Evolutionary conservation across 129 eudicot species (phyloP).

Genomic region (Chrysanthemum makinoi): DNA sequence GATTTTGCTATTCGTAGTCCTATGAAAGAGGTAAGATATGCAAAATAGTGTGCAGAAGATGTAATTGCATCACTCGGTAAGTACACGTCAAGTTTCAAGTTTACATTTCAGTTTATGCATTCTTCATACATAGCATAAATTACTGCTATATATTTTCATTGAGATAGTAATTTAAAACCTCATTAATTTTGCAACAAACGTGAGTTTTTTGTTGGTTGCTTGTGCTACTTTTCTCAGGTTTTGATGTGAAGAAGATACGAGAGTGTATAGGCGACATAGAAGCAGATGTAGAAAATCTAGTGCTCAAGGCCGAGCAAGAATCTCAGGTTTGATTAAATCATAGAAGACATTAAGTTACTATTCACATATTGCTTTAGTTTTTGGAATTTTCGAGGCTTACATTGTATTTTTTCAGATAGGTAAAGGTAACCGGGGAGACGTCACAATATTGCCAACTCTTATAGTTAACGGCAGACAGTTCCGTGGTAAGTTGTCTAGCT

Average conservation of each 20-base stretch:
- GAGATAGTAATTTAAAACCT: too few species aligned
- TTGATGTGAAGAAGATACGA: constrained; percentile 64
- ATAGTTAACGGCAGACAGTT: constrained; percentile 84
- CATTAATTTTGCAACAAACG: too few species aligned
- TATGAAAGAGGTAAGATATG: constrained; percentile 70
- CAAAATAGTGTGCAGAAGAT: constrained; percentile 77
- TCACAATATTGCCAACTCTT: constrained; percentile 92
- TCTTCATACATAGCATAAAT: too few species aligned
- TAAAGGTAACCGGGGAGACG: constrained; percentile 86
- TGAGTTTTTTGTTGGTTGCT: neutral
- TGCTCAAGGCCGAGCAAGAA: constrained; percentile 75
- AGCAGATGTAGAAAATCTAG: constrained; percentile 67
- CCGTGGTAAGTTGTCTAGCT: constrained; percentile 49
- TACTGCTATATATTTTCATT: too few species aligned
- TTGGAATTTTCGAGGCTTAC: neutral
- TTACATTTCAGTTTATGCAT: neutral
- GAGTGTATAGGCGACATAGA: constrained; percentile 73
- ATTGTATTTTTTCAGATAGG: constrained; percentile 58
- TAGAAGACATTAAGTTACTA: neutral
- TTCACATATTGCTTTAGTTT: neutral
- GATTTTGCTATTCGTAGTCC: constrained; percentile 93
- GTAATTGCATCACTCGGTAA: constrained; percentile 80
- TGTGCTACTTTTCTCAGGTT: constrained; percentile 37
- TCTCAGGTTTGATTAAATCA: constrained; percentile 50
- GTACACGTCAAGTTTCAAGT: constrained; percentile 18